These are phyloP conservation scores for Macrotyloma uniflorum DNA, from an alignment of 306 rosid species.

Conservation along the genomic window DNA sequence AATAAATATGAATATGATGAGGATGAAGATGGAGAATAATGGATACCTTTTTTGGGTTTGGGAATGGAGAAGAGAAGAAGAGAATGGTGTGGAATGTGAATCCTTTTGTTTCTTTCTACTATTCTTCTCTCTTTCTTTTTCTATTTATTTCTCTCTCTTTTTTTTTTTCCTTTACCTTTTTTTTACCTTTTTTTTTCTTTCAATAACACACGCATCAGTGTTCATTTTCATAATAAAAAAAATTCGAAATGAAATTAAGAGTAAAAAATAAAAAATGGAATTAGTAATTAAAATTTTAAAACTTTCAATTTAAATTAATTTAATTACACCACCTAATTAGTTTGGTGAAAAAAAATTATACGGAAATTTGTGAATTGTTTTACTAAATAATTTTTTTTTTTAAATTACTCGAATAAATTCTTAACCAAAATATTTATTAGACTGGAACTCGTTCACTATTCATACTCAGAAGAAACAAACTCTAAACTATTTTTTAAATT, in stretches of 20 bases:
- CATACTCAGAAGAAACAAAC: no score
- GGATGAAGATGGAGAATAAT: not conserved
- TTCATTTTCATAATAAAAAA: not conserved
- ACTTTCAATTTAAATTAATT: not conserved
- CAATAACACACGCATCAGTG: not conserved
- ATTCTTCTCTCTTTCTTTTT: not conserved
- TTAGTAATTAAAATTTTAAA: not conserved
- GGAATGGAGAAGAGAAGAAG: not conserved
- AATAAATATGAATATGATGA: no score
- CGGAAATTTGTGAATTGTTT: no score
- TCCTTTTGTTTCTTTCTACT: conserved; percentile 11
- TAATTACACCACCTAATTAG: no score
- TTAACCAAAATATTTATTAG: no score
- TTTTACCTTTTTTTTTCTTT: not conserved
- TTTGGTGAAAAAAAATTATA: no score
- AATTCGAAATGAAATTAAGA: not conserved
- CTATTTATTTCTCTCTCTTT: not conserved
- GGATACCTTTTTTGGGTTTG: conserved; percentile 5
- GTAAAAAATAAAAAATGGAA: not conserved
- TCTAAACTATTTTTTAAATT: no score
- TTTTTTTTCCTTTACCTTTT: not conserved
- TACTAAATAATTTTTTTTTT: no score
- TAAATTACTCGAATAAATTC: no score
- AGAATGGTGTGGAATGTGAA: not conserved
- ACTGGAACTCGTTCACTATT: no score